Base-by-base conservation (phyloP, 2,329 filamentous ascomycete genomes). In the Geosmithia flava region DNA sequence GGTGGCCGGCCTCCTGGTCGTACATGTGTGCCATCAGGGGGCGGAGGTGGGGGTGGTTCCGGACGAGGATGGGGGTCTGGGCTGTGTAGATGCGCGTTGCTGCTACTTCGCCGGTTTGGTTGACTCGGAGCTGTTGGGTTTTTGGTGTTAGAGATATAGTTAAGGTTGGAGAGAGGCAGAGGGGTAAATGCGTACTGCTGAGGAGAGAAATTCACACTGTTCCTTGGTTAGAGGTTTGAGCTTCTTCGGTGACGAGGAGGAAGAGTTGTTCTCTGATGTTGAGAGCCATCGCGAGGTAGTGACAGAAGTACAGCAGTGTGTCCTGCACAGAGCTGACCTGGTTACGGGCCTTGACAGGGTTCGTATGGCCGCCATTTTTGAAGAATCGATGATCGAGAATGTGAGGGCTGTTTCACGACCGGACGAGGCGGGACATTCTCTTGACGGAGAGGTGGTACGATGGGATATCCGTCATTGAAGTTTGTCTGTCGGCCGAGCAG, bases 21-120 rank as follows among this genome's bases (percentile, higher is more conserved):
- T 95, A 90, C 93, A 98, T 98, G 74, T 97, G 93, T 57, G 83
- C 80, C 88, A 98, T 95, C 30, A 97, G 70, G 0, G 88, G 85
- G 7, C 87, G 83, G 17, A 98, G 81, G 61, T 95, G 86, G 1
- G 93, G 91, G 62, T 96, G 83, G 4, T 83, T 78, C 54, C 79
- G 77, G 49, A 88, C 74, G 47, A 97, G 69, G n/a, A 83, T 78
- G 1, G 90, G 88, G 1, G 81, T 91, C 65, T 98, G 93, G 2
- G 87, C 83, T 1, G 80, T 81, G 70, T 97, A 98, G 65, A 98
- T 98, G 49, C 95, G 79, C 23, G 87, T 91, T 29, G 93, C 93
- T 48, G 93, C 93, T n/a, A 98, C 80, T 68, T 98, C 93, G 61
- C 93, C 93, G 20, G 93, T 89, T 68, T 98, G 93, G 66, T 98